Evolutionary conservation across 1,284 basidiomycete species (phyloP).

Genomic region (Rhodotorula mucilaginosa): DNA sequence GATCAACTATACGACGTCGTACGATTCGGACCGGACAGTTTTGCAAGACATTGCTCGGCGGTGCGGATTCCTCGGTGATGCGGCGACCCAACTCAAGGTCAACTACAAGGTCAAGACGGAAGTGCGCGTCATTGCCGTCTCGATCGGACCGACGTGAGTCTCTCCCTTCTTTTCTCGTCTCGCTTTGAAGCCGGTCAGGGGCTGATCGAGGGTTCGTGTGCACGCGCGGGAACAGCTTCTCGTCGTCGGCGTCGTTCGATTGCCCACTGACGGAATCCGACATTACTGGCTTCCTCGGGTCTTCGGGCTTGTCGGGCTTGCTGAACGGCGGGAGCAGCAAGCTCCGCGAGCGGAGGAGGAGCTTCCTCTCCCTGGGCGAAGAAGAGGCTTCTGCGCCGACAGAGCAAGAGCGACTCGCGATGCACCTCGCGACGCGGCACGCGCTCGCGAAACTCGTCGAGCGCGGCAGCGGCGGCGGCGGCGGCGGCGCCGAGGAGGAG

Average conservation of each 20-base stretch:
- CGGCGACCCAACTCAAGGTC: conserved; percentile 40
- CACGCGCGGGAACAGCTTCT: conserved; percentile 20
- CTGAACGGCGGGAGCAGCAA: neutral
- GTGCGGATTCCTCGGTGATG: conserved; percentile 43
- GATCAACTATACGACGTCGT: conserved; percentile 42
- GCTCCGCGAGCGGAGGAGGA: neutral
- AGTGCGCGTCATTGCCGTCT: conserved; percentile 42
- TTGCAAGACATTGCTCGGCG: conserved; percentile 44
- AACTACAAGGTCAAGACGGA: conserved; percentile 44
- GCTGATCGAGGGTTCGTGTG: too few relatives aligned
- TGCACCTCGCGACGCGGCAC: conserved; percentile 5
- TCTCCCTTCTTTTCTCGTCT: neutral
- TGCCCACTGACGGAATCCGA: conserved; percentile 40
- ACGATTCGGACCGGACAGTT: conserved; percentile 43
- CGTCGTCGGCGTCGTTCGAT: conserved; percentile 37
- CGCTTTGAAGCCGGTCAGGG: neutral
- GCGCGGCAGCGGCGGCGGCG: neutral
- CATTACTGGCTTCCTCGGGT: conserved; percentile 27
- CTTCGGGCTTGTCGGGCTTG: conserved; percentile 10
- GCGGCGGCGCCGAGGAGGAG: too few relatives aligned
- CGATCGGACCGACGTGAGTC: conserved; percentile 39
- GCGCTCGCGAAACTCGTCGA: conserved; percentile 18
- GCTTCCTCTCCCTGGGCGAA: neutral
- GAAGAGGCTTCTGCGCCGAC: neutral
- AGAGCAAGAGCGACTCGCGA: neutral